Base-by-base conservation (phyloP, 116 monocot genomes). In the Thalassia testudinum region DNA sequence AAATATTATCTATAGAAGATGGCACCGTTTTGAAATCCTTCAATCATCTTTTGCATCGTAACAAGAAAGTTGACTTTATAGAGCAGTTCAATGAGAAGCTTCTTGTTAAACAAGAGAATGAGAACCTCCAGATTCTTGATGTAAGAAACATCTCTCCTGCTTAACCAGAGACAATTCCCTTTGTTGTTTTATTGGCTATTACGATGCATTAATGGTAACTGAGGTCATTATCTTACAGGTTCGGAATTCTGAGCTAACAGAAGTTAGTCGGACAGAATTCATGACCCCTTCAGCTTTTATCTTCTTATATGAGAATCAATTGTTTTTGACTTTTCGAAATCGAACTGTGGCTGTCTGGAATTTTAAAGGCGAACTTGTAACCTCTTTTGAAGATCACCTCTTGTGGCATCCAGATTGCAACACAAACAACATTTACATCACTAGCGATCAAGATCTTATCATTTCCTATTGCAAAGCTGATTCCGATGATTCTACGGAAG, bases 51-150 rank as follows among this genome's bases (percentile, higher is more conserved):
- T 64, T 87, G 49, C 87, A 87, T 66, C 71, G 87, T 25, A 82
- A 67, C 57, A 87, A 87, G 48, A 82, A 87, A 26, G 72, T 87
- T 10, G 82, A 87, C 54, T 87, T 87, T 28, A 86, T 86, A 42
- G 86, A 86, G 53, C 86, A 80, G 58, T 86, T 86, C 57, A 86
- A 86, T 24, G 86, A 86, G 60, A 86, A 86, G 63, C 86, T 86
- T 72, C 86, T 86, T 30, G 78, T 86, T 20, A 86, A 86, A 54
- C 86, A 86, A 56, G 86, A 86, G 51, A 70, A 77, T 27, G 86
- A 86, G 63, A 78, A 86, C 50, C 81, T 86, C 43, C 86, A 81
- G 56, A 86, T 86, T 62, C 60, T 86, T 57, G 86, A 86, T 61
- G 86, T 86, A 66, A 63, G 79, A 49, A 27, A 18, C 7, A 50